A percentile compares a stretch with the other conserved stretches of the same genome.
These are phyloP conservation scores for Entomortierella parvispora DNA, from an alignment of 192 early-diverging fungal species.

Conservation along the genomic window DNA sequence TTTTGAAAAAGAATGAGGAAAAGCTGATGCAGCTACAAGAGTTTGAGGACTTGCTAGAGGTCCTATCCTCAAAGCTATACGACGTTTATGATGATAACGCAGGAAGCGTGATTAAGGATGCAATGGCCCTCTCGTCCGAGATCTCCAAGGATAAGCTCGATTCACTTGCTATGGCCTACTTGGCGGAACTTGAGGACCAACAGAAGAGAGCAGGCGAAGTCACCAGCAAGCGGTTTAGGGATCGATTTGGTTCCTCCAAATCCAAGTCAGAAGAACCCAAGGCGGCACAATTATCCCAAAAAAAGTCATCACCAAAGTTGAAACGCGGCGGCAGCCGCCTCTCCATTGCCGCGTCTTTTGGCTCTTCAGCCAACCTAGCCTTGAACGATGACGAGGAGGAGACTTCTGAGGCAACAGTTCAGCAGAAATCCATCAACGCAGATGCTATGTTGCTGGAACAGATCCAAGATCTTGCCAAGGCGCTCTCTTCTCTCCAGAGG, in stretches of 20 bases:
- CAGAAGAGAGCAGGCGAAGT: constrained; percentile 62
- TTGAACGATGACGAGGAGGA: constrained; percentile 16
- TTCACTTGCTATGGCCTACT: constrained; percentile 70
- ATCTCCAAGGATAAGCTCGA: constrained; percentile 82
- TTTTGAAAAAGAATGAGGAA: constrained; percentile 85
- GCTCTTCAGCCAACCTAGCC: constrained; percentile 15
- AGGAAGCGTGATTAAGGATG: constrained; percentile 79
- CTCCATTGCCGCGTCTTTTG: constrained; percentile 47
- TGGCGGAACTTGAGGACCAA: constrained; percentile 60
- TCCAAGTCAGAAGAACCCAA: constrained; percentile 25
- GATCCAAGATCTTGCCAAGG: constrained; percentile 70
- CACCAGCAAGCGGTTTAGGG: constrained; percentile 57
- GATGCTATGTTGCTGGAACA: constrained; percentile 62
- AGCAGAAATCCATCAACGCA: neutral
- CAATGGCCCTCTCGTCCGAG: constrained; percentile 72
- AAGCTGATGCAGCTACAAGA: constrained; percentile 70
- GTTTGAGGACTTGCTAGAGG: constrained; percentile 86
- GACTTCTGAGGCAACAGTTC: neutral
- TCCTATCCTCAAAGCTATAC: constrained; percentile 85
- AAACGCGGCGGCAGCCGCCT: constrained; percentile 39
- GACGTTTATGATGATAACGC: constrained; percentile 74
- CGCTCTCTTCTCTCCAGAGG: constrained; percentile 72
- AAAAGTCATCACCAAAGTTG: constrained; percentile 11
- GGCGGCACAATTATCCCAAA: constrained; percentile 4
- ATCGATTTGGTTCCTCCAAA: constrained; percentile 50